Evolutionary conservation across 202 grass and related monocot genomes (phyloP).

Genomic region (Zizania palustris): DNA sequence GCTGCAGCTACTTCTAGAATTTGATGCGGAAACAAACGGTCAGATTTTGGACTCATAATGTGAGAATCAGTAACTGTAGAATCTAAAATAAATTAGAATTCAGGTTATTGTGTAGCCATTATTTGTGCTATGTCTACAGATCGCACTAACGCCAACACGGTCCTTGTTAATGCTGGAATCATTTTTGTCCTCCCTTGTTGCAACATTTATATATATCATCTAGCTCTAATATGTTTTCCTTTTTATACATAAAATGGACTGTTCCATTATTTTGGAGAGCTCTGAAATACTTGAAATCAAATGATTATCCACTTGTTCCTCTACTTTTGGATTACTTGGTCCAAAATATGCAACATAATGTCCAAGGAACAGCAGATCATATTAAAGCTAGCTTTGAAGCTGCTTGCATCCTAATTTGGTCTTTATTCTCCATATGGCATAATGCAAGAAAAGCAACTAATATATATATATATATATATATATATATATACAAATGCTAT

Average conservation of each 20-base stretch:
- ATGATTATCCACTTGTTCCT: background rate
- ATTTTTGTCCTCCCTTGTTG: background rate
- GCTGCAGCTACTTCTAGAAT: too few relatives aligned
- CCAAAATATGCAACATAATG: conserved; percentile 7
- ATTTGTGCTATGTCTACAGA: conserved; percentile 9
- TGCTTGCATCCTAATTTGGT: conserved; percentile 23
- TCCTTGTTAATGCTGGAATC: conserved; percentile 27
- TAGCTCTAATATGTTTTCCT: too few relatives aligned
- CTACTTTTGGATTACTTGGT: background rate
- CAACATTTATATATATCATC: background rate
- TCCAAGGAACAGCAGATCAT: background rate
- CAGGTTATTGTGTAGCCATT: background rate
- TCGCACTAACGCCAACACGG: conserved; percentile 11
- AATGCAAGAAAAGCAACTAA: conserved; percentile 2
- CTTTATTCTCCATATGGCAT: conserved; percentile 36
- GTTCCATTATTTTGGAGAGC: conserved; percentile 7
- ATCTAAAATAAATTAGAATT: too few relatives aligned
- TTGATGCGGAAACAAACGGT: too few relatives aligned
- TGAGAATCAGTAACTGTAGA: too few relatives aligned
- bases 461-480: too few relatives aligned
- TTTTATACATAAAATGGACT: background rate
- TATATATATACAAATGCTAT: too few relatives aligned
- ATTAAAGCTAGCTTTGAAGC: conserved; percentile 19
- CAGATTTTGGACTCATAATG: too few relatives aligned
- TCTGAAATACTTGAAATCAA: background rate